phyloP scores from a whole-genome alignment of 352 stramenopile species.

The Pythium grandisporangium region DNA sequence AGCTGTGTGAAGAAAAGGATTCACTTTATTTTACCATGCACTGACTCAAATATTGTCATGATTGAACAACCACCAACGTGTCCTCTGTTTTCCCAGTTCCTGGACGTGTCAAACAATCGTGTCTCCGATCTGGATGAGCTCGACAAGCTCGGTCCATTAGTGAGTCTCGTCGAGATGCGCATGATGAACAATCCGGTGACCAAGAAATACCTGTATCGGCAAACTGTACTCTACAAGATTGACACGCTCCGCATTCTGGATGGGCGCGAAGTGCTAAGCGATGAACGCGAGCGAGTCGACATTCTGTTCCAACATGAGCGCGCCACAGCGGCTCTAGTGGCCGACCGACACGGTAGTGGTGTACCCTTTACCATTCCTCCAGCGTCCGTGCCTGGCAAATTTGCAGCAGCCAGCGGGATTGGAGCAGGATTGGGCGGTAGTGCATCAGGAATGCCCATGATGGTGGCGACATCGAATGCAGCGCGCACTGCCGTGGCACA shows the following conservation, averaged over 20 bases:
- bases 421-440: constrained; percentile 1
- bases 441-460: no score
- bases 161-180: constrained; percentile 55
- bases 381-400: no score
- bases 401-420: constrained; percentile 6
- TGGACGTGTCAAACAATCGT: constrained; percentile 76
- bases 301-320: constrained; percentile 66
- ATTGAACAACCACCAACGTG: no score
- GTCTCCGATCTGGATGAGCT: constrained; percentile 72
- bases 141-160: constrained; percentile 44
- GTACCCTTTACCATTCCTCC: no score
- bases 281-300: constrained; percentile 69
- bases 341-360: no score
- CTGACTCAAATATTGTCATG: no score
- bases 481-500: constrained; percentile 3
- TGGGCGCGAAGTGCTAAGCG: constrained; percentile 50
- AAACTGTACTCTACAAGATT: constrained; percentile 54
- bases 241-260: constrained; percentile 47
- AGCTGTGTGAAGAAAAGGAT: no score
- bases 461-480: constrained; percentile 6
- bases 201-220: constrained; percentile 80
- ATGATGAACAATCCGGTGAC: constrained; percentile 64
- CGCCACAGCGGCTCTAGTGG: constrained; percentile 16
- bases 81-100: constrained; percentile 18
- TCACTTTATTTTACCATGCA: no score